Evolutionary conservation across 129 eudicot genomes (phyloP).

Genomic region (Tagetes patula): DNA sequence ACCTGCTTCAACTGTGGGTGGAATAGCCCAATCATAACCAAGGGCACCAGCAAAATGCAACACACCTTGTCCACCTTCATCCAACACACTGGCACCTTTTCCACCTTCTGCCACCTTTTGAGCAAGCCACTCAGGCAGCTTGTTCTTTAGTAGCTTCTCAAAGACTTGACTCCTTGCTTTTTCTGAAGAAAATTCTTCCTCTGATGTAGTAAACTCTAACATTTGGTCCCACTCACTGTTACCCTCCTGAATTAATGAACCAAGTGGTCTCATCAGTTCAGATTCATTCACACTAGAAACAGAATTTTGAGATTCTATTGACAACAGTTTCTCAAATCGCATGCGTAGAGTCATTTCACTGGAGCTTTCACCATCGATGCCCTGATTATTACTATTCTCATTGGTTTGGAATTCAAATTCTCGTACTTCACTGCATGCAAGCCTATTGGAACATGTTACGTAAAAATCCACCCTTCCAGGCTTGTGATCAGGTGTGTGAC

Average conservation of each 20-base stretch:
- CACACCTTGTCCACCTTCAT: conserved; percentile 90
- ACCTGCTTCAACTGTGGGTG: conserved; percentile 76
- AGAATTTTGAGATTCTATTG: conserved; percentile 43
- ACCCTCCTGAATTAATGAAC: conserved; percentile 51
- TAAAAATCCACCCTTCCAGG: conserved; percentile 89
- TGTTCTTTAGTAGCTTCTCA: conserved; percentile 68
- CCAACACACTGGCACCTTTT: conserved; percentile 79
- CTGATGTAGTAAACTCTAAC: conserved; percentile 42
- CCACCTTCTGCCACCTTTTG: conserved; percentile 84
- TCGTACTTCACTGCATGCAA: conserved; percentile 96
- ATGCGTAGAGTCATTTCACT: conserved; percentile 51
- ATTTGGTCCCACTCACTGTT: conserved; percentile 69
- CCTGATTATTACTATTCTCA: conserved; percentile 23
- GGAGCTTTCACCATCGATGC: conserved; percentile 34
- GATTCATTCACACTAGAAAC: conserved; percentile 39
- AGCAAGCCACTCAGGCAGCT: conserved; percentile 75
- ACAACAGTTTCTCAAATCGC: conserved; percentile 69
- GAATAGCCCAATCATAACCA: conserved; percentile 94
- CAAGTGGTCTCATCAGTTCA: conserved; percentile 45
- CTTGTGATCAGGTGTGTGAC: conserved; percentile 71
- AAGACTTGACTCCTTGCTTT: conserved; percentile 50
- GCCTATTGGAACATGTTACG: conserved; percentile 85
- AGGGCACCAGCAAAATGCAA: conserved; percentile 91
- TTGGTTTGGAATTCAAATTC: conserved; percentile 72
- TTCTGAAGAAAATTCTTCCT: conserved; percentile 49